Base-by-base conservation (phyloP, 306 rosid genomes). In the Dryas alaskensis region DNA sequence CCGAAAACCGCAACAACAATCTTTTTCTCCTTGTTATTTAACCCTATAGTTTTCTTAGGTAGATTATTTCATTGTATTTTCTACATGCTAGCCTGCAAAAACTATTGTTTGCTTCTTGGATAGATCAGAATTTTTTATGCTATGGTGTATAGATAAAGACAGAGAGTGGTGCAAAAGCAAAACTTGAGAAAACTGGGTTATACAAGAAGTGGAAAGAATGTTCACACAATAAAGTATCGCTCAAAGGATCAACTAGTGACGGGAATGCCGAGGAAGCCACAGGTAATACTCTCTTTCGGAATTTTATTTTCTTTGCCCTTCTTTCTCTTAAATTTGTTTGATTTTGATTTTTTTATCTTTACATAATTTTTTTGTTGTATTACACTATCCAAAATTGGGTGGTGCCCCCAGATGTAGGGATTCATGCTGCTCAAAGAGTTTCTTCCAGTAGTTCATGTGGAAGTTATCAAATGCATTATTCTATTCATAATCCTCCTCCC, bases 151-250 rank as follows among this genome's bases (percentile, higher is more conserved):
- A 93, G 96, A 74, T 93, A 75, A 93, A 86, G 88, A 91, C 97
- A 69, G 98, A 93, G 85, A 83, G 97, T 76, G 97, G 98, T 69
- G 87, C 96, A 51, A 93, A 87, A 85, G 89, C 76, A 13, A 91
- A 85, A 84, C 85, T 90, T 46, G 86, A 77, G 78, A 89, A 89
- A 84, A 93, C 96, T 17, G 98, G 98, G 60, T 88, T 91, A 79
- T 93, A 89, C 82, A 84, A 88, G 78, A 93, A 81, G 83, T 91
- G 98, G 97, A 88, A 91, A 79, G 94, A 83, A 78, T 91, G 87
- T 40, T 86, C 96, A 0, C 97, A 93, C 55, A 79, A 68, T 67
- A 91, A 77, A 81, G 78, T 93, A 71, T 88, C 94, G 67, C 76
- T 77, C 31, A 85, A 67, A 70, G 87, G 94, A 49, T 31, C 37